phyloP scores from a whole-genome alignment of 225 moss, liverwort and hornwort species.

The Bryum argenteum region DNA sequence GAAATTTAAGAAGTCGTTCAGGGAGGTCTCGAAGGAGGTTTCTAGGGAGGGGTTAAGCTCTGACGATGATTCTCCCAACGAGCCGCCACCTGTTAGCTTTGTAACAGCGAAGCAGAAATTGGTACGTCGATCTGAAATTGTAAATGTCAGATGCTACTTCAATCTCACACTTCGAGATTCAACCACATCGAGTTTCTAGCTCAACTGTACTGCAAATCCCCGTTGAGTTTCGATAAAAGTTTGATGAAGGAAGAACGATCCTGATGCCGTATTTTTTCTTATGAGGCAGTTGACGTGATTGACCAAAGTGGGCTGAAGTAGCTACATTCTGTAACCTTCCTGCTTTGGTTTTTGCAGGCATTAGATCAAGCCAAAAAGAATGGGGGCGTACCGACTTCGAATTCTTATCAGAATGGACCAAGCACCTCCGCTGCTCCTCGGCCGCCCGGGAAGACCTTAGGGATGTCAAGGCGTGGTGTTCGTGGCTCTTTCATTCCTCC shows the following conservation, averaged over 20 bases:
- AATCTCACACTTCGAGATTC: neutral
- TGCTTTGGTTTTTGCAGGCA: conserved; percentile 54
- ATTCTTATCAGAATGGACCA: conserved; percentile 54
- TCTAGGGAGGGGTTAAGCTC: conserved; percentile 58
- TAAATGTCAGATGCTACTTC: neutral
- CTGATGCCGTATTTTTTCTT: conserved; percentile 8
- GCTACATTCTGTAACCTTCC: conserved; percentile 3
- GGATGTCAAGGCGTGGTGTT: conserved; percentile 86
- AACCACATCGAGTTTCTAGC: neutral
- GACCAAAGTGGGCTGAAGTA: conserved; percentile 1
- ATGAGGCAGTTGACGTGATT: conserved; percentile 10
- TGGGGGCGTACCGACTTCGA: conserved; percentile 46
- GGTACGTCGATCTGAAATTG: conserved; percentile 43
- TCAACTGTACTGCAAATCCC: neutral
- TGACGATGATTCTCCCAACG: conserved; percentile 68
- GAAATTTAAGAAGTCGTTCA: conserved; percentile 46
- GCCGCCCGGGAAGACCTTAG: conserved; percentile 77
- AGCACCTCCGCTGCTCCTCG: conserved; percentile 54
- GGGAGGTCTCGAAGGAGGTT: conserved; percentile 47
- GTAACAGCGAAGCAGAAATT: conserved; percentile 88
- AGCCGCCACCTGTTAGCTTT: conserved; percentile 55
- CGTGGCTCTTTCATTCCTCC: conserved; percentile 90
- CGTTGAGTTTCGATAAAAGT: neutral
- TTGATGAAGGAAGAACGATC: conserved; percentile 15
- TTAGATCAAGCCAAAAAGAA: conserved; percentile 71